phyloP scores from a whole-genome alignment of 495 filamentous ascomycete species.

The Stereocaulon alpinum region DNA sequence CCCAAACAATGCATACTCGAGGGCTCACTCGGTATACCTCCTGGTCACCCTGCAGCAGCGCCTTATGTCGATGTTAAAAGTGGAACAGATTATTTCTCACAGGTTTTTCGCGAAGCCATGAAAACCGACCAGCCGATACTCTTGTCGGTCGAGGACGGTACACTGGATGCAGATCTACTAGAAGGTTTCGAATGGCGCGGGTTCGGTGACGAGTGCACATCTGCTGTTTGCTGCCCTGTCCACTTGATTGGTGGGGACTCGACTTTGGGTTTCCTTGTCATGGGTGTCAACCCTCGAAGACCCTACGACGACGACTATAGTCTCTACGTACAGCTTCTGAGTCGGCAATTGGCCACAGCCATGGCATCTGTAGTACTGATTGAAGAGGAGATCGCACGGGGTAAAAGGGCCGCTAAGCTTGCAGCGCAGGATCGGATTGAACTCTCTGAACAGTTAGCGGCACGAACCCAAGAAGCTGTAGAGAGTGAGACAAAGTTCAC shows the following conservation, averaged over 20 bases:
- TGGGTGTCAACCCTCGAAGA: slow-evolving; percentile 58
- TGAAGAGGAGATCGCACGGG: slow-evolving; percentile 48
- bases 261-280: slow-evolving; percentile 55
- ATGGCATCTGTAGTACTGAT: slow-evolving; percentile 63
- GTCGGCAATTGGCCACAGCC: slow-evolving; percentile 57
- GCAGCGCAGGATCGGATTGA: slow-evolving; percentile 46
- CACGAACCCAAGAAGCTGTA: slow-evolving; percentile 54
- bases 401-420: slow-evolving; percentile 42
- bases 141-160: slow-evolving; percentile 46
- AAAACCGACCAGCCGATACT: slow-evolving; percentile 47
- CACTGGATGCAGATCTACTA: slow-evolving; percentile 46
- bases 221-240: slow-evolving; percentile 59
- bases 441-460: slow-evolving; percentile 54
- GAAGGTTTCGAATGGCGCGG: slow-evolving; percentile 53
- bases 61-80: slow-evolving; percentile 47
- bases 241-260: slow-evolving; percentile 56
- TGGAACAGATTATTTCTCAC: slow-evolving; percentile 52
- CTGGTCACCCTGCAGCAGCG: slow-evolving; percentile 44
- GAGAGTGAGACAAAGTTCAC: slow-evolving; percentile 66
- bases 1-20: slow-evolving; percentile 25
- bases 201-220: slow-evolving; percentile 51
- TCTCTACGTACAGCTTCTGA: slow-evolving; percentile 58
- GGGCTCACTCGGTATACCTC: slow-evolving; percentile 44
- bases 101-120: slow-evolving; percentile 58
- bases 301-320: slow-evolving; percentile 61